phyloP scores from a whole-genome alignment of 2,329 filamentous ascomycete species.

The Phialophora expanda region DNA sequence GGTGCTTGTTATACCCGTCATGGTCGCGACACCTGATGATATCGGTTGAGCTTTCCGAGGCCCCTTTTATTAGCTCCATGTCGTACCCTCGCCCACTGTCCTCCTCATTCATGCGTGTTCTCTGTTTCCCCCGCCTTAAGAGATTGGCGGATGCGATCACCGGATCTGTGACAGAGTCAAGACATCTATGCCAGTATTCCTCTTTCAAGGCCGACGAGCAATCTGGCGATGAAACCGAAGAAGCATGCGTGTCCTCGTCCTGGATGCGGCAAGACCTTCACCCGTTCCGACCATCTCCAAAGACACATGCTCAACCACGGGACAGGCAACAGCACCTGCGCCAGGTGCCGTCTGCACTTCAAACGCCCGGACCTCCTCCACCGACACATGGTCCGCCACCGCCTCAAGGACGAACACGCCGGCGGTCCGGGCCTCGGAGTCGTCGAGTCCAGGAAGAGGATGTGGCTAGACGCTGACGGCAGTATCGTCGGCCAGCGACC shows the following conservation, averaged over 20 bases:
- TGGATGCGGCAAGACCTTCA: constrained; percentile 60
- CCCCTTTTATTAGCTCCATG: too few relatives aligned
- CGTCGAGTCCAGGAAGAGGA: constrained; percentile 57
- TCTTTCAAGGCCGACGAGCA: too few relatives aligned
- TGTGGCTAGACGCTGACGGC: constrained; percentile 56
- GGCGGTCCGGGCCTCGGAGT: constrained; percentile 54
- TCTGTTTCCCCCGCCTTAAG: too few relatives aligned
- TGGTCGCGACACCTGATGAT: too few relatives aligned
- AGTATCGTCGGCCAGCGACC: constrained; percentile 52
- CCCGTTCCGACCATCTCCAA: constrained; percentile 60
- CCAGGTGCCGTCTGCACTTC: constrained; percentile 65
- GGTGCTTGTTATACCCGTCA: too few relatives aligned
- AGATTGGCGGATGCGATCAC: too few relatives aligned
- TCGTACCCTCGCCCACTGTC: too few relatives aligned
- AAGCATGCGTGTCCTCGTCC: constrained; percentile 19
- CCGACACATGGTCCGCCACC: constrained; percentile 61
- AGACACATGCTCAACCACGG: constrained; percentile 63
- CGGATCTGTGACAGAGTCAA: too few relatives aligned
- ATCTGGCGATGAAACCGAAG: constrained; percentile 9
- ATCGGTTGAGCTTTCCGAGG: too few relatives aligned
- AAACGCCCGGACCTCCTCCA: constrained; percentile 64
- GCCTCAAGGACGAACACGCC: constrained; percentile 59
- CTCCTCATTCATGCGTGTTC: too few relatives aligned
- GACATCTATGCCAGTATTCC: too few relatives aligned
- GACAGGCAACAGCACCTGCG: constrained; percentile 61